These are phyloP conservation scores for Penicillium maclennaniae DNA, from an alignment of 495 filamentous ascomycete genomes.

Conservation along the genomic window DNA sequence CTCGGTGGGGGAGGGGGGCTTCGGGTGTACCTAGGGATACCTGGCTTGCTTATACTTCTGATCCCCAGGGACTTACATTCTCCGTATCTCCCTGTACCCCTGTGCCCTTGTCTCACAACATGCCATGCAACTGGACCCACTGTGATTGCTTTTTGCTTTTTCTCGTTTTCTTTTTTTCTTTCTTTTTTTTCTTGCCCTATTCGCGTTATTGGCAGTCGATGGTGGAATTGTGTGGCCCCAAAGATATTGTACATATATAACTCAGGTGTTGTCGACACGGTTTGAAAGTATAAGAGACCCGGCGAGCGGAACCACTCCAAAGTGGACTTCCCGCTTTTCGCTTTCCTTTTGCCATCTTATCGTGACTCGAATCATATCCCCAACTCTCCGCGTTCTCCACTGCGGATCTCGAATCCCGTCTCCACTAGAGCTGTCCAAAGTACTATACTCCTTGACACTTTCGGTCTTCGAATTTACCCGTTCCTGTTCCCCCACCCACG, in stretches of 20 bases:
- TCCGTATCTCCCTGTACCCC: background rate
- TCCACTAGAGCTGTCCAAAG: background rate
- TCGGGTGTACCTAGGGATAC: background rate
- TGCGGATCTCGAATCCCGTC: slow-evolving; percentile 13
- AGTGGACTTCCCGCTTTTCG: slow-evolving; percentile 6
- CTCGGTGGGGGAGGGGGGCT: slow-evolving; percentile 1
- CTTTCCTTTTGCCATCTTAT: background rate
- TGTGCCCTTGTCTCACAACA: background rate
- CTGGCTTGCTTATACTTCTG: background rate
- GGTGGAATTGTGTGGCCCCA: background rate
- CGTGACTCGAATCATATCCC: slow-evolving; percentile 18
- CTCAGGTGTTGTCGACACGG: background rate
- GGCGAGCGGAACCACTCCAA: slow-evolving; percentile 13
- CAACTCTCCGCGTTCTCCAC: background rate
- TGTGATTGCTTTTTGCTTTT: background rate
- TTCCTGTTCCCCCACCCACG: background rate
- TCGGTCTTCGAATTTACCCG: slow-evolving; percentile 6
- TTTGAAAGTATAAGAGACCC: background rate
- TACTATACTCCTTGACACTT: background rate
- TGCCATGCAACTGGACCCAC: slow-evolving; percentile 3
- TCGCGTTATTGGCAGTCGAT: background rate
- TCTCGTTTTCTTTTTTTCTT: background rate
- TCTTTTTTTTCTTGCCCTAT: background rate
- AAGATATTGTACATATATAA: background rate
- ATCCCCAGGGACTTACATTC: background rate